These are phyloP conservation scores for Hericium coralloides DNA, from an alignment of 768 basidiomycete genomes.

Conservation along the genomic window DNA sequence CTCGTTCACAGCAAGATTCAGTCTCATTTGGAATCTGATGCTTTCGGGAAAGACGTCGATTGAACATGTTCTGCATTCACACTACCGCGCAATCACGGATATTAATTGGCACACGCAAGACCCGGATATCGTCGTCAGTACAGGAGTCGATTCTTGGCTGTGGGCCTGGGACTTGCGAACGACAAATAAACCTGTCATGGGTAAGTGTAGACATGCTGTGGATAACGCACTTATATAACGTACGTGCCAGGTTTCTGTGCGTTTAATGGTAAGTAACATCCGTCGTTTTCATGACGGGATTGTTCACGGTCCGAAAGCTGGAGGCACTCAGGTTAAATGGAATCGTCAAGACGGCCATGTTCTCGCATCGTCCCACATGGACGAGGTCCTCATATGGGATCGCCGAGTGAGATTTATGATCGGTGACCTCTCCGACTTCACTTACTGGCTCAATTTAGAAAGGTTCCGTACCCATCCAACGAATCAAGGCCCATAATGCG, in stretches of 20 bases:
- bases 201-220: slow-evolving; percentile 19
- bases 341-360: slow-evolving; percentile 81
- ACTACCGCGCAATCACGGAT: slow-evolving; percentile 94
- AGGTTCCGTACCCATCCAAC: slow-evolving; percentile 73
- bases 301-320: slow-evolving; percentile 36
- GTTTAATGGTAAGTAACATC: slow-evolving; percentile 46
- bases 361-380: slow-evolving; percentile 83
- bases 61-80: slow-evolving; percentile 76
- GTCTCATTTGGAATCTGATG: slow-evolving; percentile 92
- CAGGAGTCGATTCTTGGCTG: slow-evolving; percentile 89
- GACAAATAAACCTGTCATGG: slow-evolving; percentile 55
- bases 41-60: slow-evolving; percentile 70
- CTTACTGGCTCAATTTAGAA: slow-evolving; percentile 39
- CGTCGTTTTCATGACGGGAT: background rate
- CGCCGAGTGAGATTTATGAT: slow-evolving; percentile 47
- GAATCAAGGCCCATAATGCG: slow-evolving; percentile 73
- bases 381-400: slow-evolving; percentile 91
- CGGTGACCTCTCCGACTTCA: background rate
- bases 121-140: slow-evolving; percentile 80
- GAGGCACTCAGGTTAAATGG: slow-evolving; percentile 96
- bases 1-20: slow-evolving; percentile 18
- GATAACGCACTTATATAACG: background rate
- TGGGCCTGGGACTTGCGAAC: slow-evolving; percentile 86
- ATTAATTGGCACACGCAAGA: slow-evolving; percentile 94
- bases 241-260: slow-evolving; percentile 39